Base-by-base conservation (phyloP, 306 rosid species). In the Erythrophleum fordii region DNA sequence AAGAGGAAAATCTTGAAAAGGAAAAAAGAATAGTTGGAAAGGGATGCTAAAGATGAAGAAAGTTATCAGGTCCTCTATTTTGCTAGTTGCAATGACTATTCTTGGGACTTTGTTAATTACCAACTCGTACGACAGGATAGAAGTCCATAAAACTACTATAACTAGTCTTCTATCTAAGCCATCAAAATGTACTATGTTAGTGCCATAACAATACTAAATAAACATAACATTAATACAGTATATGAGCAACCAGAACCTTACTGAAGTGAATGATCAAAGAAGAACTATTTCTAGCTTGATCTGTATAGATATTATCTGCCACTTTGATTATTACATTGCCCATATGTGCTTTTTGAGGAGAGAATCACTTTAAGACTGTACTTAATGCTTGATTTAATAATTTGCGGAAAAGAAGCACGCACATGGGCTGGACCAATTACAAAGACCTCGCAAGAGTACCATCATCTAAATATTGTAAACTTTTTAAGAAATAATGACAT, bases 131-230 rank as follows among this genome's bases (percentile, higher is more conserved):
- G 93, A 87, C 59, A 92, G 88, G 81, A 89, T 88, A n/a, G 92
- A 78, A 31, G 96, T 84, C 96, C 96, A 91, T 34, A 91, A 82
- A 72, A 89, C 96, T 49, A 79, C 92, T 34, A 52, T 76, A 61
- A 89, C 89, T 22, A 89, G 89, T 60, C 96, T 86, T 86, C 92
- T 87, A 85, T 91, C 96, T 91, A 78, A 74, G 45, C 45, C 59
- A 81, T 72, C 25, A 79, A 44, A 80, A 77, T 31, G 58, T 52
- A 75, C 17, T 16, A 39, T 23, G 18, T 58, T 25, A 72, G 78
- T 45, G 46, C 39, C 74, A 77, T 68, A 41, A 64, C 26, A 45
- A 20, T 37, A 49, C 42, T 53, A 74, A 20, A 51, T 73, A 45
- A 10, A 58, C 8, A n/a, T 44, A 23, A 35, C 3, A 12, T 55